phyloP scores from a whole-genome alignment of 2,329 filamentous ascomycete genomes.

The Westerdykella aurantiaca region DNA sequence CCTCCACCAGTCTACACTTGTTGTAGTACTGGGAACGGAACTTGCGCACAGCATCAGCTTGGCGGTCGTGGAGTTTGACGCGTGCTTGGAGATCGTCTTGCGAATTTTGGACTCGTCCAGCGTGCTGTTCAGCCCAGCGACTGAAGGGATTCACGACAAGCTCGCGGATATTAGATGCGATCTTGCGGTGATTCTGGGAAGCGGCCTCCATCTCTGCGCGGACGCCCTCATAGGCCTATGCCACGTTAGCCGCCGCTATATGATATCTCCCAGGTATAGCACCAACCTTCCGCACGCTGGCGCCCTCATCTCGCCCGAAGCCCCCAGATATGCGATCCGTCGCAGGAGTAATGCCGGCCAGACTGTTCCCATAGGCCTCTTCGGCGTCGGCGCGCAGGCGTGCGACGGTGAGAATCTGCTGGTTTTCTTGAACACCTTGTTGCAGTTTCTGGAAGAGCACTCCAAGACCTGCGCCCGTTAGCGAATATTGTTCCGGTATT shows the following conservation, averaged over 20 bases:
- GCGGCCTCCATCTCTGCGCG: conserved; percentile 89
- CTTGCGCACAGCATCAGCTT: conserved; percentile 86
- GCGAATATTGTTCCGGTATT: conserved; percentile 7
- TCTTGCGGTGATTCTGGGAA: conserved; percentile 84
- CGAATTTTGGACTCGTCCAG: conserved; percentile 81
- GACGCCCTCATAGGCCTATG: conserved; percentile 86
- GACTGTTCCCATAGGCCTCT: conserved; percentile 74
- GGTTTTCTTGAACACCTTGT: conserved; percentile 91
- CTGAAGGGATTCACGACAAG: conserved; percentile 91
- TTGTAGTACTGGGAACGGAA: conserved; percentile 96
- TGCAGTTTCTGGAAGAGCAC: conserved; percentile 95
- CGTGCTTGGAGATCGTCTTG: conserved; percentile 88
- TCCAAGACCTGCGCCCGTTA: conserved; percentile 58
- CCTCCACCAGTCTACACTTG: conserved; percentile 93
- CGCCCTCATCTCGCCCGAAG: conserved; percentile 87
- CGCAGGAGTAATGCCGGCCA: conserved; percentile 74
- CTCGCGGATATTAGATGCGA: conserved; percentile 92
- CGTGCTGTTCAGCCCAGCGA: conserved; percentile 94
- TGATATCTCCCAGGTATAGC: neutral
- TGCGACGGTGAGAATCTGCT: conserved; percentile 85
- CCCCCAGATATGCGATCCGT: conserved; percentile 78
- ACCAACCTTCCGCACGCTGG: conserved; percentile 84
- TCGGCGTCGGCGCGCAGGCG: conserved; percentile 94
- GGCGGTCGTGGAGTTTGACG: conserved; percentile 89
- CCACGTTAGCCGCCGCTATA: conserved; percentile 15